Percentiles rank a stretch among this genome's conserved stretches.
Conservation (phyloP, 495 filamentous ascomycete genomes). For the Parathielavia appendiculata region DNA sequence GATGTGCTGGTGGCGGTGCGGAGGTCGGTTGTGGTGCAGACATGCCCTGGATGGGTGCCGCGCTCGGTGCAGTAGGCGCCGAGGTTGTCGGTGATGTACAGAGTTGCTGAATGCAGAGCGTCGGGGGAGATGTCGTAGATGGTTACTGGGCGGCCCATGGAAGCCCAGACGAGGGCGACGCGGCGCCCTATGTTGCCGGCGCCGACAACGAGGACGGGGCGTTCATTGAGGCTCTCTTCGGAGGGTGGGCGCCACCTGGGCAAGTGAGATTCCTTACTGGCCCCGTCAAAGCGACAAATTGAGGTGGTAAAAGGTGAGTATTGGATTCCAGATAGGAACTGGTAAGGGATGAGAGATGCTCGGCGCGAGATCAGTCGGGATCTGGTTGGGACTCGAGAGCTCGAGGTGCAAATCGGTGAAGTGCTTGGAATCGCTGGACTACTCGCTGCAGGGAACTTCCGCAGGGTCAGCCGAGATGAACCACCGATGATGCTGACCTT, state of each 20-base stretch:
- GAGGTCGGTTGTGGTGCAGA: slow-evolving; percentile 30
- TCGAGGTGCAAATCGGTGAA: neutral
- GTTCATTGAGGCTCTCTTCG: slow-evolving; percentile 28
- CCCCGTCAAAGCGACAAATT: neutral
- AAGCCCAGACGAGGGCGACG: slow-evolving; percentile 37
- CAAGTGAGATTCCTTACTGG: neutral
- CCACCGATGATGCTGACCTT: neutral
- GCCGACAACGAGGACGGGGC: slow-evolving; percentile 37
- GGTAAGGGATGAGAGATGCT: neutral
- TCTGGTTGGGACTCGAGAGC: neutral
- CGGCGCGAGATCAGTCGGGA: neutral
- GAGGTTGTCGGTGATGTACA: slow-evolving; percentile 37
- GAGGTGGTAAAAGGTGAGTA: slow-evolving; percentile 7
- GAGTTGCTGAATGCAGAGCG: slow-evolving; percentile 26
- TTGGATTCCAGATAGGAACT: neutral
- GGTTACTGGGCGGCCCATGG: slow-evolving; percentile 31
- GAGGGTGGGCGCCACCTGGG: slow-evolving; percentile 26
- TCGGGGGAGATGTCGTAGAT: slow-evolving; percentile 34
- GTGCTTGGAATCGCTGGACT: neutral
- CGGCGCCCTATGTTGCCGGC: slow-evolving; percentile 37
- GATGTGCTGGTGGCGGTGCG: slow-evolving; percentile 26
- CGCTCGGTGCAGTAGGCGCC: slow-evolving; percentile 27
- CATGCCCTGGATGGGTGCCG: slow-evolving; percentile 31
- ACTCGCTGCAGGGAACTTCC: neutral
- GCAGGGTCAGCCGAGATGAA: neutral